These are phyloP conservation scores for Breynia disticha DNA, from an alignment of 441 rosid genomes.

Conservation along the genomic window DNA sequence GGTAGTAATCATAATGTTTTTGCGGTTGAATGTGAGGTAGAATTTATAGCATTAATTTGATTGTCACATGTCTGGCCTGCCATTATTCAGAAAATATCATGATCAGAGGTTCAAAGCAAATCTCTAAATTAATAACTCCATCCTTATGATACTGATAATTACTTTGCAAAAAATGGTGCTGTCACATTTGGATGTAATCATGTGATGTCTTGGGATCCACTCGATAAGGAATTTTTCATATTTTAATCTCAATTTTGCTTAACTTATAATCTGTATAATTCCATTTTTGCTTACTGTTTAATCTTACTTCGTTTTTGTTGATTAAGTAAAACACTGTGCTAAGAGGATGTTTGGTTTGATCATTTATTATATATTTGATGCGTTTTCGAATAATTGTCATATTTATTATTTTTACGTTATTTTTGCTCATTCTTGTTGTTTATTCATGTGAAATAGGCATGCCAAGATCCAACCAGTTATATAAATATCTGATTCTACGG, in stretches of 20 bases:
- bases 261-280: background rate
- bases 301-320: constrained; percentile 11
- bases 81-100: constrained; percentile 16
- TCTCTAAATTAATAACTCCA: background rate
- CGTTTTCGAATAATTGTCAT: too few relatives aligned
- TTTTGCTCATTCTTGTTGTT: too few relatives aligned
- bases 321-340: background rate
- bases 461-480: too few relatives aligned
- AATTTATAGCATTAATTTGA: constrained; percentile 4
- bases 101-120: background rate
- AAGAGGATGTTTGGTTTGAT: background rate
- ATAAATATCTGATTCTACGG: background rate
- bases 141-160: too few relatives aligned
- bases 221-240: background rate
- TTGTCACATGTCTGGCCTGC: constrained; percentile 21
- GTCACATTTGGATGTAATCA: background rate
- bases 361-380: too few relatives aligned
- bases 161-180: too few relatives aligned
- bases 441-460: too few relatives aligned
- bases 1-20: background rate
- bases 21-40: constrained; percentile 1
- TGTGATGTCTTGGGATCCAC: background rate
- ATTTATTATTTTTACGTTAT: too few relatives aligned
- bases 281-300: constrained; percentile 15
- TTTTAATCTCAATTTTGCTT: background rate